Evolutionary conservation across 1,284 basidiomycete genomes (phyloP), one percentile per base, ranked within the genome.

Genomic region (Neotropicomus parvogracilis): DNA sequence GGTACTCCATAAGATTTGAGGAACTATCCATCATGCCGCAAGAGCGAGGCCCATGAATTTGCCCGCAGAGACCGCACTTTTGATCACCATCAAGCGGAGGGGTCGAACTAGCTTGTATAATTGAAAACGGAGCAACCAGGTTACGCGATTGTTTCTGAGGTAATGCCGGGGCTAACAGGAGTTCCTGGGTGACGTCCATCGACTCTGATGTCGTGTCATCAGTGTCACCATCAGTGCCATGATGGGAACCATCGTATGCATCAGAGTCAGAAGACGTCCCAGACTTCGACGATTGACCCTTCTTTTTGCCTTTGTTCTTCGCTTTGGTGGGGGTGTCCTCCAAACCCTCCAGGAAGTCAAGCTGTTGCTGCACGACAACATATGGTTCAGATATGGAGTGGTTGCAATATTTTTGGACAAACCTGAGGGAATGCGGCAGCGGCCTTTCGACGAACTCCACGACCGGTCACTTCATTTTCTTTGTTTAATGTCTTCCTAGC

Each of bases 381-480:
- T 17, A 45, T 38, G 17, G 14, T 31, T 63, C n/a, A 56, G 34
- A 6, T 8, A 39, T 24, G 13, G 14, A 31, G 33, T 29, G 33
- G 16, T 5, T 16, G 5, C 11, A 40, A 49, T 24, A 14, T 44
- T 33, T 42, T 8, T 49, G 9, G 49, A 48, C 52, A 43, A 60
- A 81, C 83, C 71, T 81, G 76, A 40, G 74, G 74, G 53, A 77
- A 71, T 40, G 70, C 64, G 11, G 77, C 75, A 40, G 87, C 81
- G 12, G 84, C 85, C 55, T 75, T 77, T 37, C 88, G 79, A 49
- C 85, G 81, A 29, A 75, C 81, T 32, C 87, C 87, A 54, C 88
- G 80, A 31, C 88, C 88, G 4, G 75, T 80, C 31, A 72, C 67
- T 55, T 86, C 81, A 48, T 74, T 63, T 28, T 67, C 71, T 52